phyloP scores from a whole-genome alignment of 2,329 filamentous ascomycete genomes.

The Clonostachys byssicola region DNA sequence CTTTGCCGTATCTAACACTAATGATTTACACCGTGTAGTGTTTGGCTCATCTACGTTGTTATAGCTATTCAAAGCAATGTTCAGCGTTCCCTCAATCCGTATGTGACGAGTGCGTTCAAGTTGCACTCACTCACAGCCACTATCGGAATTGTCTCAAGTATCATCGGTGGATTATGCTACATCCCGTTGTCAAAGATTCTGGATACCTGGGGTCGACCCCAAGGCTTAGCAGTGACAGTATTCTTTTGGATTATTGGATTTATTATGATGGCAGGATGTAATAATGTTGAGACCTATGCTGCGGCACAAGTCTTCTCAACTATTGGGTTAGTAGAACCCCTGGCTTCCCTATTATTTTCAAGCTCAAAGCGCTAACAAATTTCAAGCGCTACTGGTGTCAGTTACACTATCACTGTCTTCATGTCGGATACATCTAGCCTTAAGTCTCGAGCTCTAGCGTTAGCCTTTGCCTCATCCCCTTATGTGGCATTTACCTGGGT shows the following conservation, averaged over 20 bases:
- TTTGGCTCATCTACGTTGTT: conserved; percentile 14
- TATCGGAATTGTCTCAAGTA: conserved; percentile 47
- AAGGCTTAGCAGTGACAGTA: conserved; percentile 52
- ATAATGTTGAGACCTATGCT: conserved; percentile 55
- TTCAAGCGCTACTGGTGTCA: conserved; percentile 34
- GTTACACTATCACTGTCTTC: conserved; percentile 61
- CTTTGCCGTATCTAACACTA: conserved; percentile 9
- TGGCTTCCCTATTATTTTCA: too few species aligned
- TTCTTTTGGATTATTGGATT: conserved; percentile 34
- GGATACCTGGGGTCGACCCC: conserved; percentile 62
- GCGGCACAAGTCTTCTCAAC: conserved; percentile 64
- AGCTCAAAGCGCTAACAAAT: too few species aligned
- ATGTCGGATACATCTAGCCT: conserved; percentile 64
- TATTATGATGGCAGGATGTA: conserved; percentile 64
- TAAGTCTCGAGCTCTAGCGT: conserved; percentile 52
- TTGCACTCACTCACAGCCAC: conserved; percentile 47
- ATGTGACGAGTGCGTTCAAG: conserved; percentile 41
- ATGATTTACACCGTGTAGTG: conserved; percentile 3
- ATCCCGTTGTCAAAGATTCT: conserved; percentile 62
- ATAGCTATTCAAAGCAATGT: conserved; percentile 12
- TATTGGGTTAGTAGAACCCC: conserved; percentile 37
- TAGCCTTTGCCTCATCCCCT: conserved; percentile 35
- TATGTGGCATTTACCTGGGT: conserved; percentile 61
- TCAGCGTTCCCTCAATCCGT: conserved; percentile 31
- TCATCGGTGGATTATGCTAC: conserved; percentile 54